Evolutionary conservation across 2,329 filamentous ascomycete genomes (phyloP), one percentile per base, ranked within the genome.

Genomic region (Epichloe gansuensis): DNA sequence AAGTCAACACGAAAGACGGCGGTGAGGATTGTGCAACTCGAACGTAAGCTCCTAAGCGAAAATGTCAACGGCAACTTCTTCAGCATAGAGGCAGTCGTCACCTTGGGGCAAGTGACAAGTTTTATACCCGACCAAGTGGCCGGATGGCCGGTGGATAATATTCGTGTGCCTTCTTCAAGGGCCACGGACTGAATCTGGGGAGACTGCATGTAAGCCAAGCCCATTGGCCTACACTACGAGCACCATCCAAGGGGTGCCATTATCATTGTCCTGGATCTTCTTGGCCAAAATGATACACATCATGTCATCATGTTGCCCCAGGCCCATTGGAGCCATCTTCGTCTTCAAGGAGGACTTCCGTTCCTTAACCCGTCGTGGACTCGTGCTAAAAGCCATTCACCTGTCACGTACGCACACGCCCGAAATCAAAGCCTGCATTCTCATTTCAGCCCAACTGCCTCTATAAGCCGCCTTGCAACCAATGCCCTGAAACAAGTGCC

Each of bases 401-500:
- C 50, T 50, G 46, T 55, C 53, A 55, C 53, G 23, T 48, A 42
- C 31, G 43, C 53, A 38, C 52, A 47, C 7, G 43, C 50, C 44
- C 46, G 12, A 43, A 46, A 47, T 52, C 52, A 50, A 39, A 50
- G 44, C 50, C 53, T 39, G 42, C 39, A 42, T 44, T 52, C 46
- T 50, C 48, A 55, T 48, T 52, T 48, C 45, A 51, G 25, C 31
- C 42, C 50, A 47, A 47, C 50, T 50, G 47, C 53, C 53, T 52
- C 53, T 52, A 46, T 23, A 41, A 38, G 50, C 46, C 48, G 38
- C 28, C 39, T 43, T 35, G 17, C 45, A 46, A 41, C 45, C 42
- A 31, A 21, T 45, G 43, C 28, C 21, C 23, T 31, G 17, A 41
- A 45, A 17, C 28, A 46, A 34, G 15, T 21, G n/a, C 37, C 44